Base-by-base conservation (phyloP, 108 stramenopile species). In the Schizochytrium sp. region DNA sequence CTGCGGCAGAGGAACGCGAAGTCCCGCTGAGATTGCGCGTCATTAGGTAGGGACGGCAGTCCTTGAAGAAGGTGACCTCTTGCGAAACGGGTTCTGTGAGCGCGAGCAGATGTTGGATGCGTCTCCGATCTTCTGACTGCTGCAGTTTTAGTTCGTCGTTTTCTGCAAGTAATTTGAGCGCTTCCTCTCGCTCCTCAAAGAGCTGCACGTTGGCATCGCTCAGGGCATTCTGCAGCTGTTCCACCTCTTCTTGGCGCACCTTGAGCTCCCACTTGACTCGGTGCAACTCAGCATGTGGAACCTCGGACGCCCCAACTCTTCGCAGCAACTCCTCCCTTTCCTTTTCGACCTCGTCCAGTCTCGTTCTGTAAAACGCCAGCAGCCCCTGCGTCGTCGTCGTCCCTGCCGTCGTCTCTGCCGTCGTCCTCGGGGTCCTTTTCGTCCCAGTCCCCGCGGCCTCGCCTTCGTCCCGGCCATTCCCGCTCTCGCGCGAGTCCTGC, bases 31-130 rank as follows among this genome's bases (percentile, higher is more conserved):
- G 76, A 12, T 83, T 83, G 76, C 76, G 76, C 48, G 76, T 53
- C 83, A 89, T 58, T 5, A 44, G 41, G 87, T 89, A 88, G 21
- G 89, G 89, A 10, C 89, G 21, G 89, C 89, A 89, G 44, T 89
- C 89, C 21, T 88, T 53, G 87, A 89, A 89, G 60, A 89, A 89
- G 44, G 89, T 89, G 58, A 88, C 87, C 72, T 89, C 89, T 23
- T 89, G 87, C 1, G 87, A 19, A 5, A 89, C 89, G 12, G 89
- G 89, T 44, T 87, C 34, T 6, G 89, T 87, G 25, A 89, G 83
- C 25, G 89, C 89, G 12, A 89, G 58, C 58, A 89, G 8, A 59
- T 89, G 89, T 51, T 87, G 87, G 12, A 89, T 88, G 23, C 89
- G 48, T 8, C 83, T 44, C 14, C 89, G 57, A 44, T 89, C 87